These are phyloP conservation scores for Pelargonium australe DNA, from an alignment of 441 rosid species.

Conservation along the genomic window DNA sequence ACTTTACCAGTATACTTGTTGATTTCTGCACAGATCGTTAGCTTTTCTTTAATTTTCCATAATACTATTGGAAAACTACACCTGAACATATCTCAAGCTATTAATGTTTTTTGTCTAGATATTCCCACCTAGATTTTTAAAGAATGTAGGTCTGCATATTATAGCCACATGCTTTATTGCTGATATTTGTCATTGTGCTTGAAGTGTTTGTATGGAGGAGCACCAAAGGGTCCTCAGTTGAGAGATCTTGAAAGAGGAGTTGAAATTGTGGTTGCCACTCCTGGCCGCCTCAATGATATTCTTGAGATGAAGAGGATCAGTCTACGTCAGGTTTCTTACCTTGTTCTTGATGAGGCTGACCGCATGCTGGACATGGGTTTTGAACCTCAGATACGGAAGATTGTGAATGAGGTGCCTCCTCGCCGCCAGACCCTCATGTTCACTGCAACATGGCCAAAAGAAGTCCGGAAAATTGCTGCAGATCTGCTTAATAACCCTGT, in stretches of 20 bases:
- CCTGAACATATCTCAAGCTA: neutral
- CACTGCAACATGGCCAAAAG: constrained; percentile 98
- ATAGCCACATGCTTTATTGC: constrained; percentile 7
- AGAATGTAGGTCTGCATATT: neutral
- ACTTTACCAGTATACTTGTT: neutral
- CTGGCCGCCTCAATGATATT: constrained; percentile 95
- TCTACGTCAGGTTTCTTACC: constrained; percentile 84
- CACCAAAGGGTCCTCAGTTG: constrained; percentile 90
- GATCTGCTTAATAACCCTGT: constrained; percentile 88
- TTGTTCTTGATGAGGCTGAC: constrained; percentile 97
- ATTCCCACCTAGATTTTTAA: neutral
- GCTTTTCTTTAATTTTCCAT: neutral
- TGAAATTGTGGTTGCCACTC: constrained; percentile 97
- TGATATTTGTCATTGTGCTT: constrained; percentile 17
- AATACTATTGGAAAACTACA: neutral
- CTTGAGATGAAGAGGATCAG: constrained; percentile 92
- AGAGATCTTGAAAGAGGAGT: constrained; percentile 88
- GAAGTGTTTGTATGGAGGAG: constrained; percentile 97
- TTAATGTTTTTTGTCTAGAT: neutral
- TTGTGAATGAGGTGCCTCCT: constrained; percentile 84
- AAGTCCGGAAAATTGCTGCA: constrained; percentile 94
- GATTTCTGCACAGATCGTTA: neutral
- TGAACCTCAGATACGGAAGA: constrained; percentile 94
- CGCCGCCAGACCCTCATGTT: constrained; percentile 97
- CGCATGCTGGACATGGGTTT: constrained; percentile 99